Evolutionary conservation across 2,329 filamentous ascomycete genomes (phyloP), one percentile per base, ranked within the genome.

Genomic region (Pyrenophora graminea): DNA sequence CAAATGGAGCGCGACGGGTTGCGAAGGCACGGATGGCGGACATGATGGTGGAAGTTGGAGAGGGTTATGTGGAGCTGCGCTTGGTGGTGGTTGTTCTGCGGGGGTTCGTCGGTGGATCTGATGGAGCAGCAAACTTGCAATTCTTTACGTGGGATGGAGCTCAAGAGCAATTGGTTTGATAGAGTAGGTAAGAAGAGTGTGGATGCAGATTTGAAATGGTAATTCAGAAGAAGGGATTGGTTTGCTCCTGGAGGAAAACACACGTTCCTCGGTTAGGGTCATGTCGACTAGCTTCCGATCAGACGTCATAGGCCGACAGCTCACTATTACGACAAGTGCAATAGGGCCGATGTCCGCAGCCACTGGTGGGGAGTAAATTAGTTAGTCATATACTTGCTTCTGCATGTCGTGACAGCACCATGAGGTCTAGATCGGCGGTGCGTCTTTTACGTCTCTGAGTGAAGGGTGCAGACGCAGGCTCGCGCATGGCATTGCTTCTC

Each of bases 11-110:
- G 57, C 63, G 60, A 58, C 65, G 68, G 46, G 67, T 57, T 37
- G 67, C 67, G 52, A 73, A 49, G 48, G 53, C 61, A 53, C 70
- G 66, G 53, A 70, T 51, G 36, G 64, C 61, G 23, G 67, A 68
- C 71, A 74, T 74, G 48, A 41, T 18, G 48, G 39, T 5, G 42
- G 38, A 32, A 25, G 13, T 49, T 53, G 18, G 32, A 18, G 38
- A 30, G 39, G 25, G 32, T 39, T 31, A 19, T 32, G 17, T 31
- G 33, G 31, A 36, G 27, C 13, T 42, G 36, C 34, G 38, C 8
- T 46, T 33, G 10, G 38, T 40, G 46, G n/a, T 12, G 13, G 36
- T 33, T 17, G 30, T 19, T 48, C 36, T 48, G 49, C 39, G 49
- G 49, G 49, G 45, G 38, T 48, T 34, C 17, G 34, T 30, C 15